Evolutionary conservation across 208 protist species (phyloP).

Genomic region (Acanthamoeba healyi): DNA sequence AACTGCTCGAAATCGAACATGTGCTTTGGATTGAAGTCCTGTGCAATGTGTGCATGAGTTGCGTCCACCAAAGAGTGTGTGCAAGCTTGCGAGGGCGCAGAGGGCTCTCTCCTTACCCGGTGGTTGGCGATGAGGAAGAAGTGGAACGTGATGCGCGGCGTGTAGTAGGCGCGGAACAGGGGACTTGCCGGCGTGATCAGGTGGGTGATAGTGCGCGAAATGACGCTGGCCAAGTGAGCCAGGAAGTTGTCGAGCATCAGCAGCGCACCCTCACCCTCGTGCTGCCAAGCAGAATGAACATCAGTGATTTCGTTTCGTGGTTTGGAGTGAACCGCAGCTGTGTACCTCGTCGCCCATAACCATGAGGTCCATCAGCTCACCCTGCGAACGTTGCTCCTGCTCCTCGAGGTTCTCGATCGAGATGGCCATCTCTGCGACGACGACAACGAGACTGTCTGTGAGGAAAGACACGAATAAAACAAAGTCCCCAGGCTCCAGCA

Average conservation of each 20-base stretch:
- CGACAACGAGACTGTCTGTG: no score
- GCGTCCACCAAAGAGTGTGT: background rate
- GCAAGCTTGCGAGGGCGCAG: background rate
- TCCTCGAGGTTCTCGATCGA: background rate
- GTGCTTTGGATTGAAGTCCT: background rate
- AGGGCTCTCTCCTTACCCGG: no score
- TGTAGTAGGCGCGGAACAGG: slow-evolving; percentile 28
- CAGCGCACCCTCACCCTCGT: slow-evolving; percentile 7
- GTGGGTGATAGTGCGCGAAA: background rate
- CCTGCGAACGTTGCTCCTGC: background rate
- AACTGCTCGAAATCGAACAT: slow-evolving; percentile 28
- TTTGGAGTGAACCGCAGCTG: background rate
- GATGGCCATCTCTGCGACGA: no score
- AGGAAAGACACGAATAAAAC: no score
- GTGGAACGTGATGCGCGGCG: slow-evolving; percentile 23
- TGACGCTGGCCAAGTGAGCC: background rate
- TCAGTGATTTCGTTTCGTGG: no score
- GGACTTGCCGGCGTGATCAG: background rate
- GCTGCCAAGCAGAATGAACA: background rate
- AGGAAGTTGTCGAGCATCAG: slow-evolving; percentile 40
- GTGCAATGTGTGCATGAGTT: no score
- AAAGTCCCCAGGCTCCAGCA: no score
- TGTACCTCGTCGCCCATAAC: background rate
- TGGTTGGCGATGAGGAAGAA: slow-evolving; percentile 48
- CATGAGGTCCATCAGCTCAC: background rate